phyloP scores from a whole-genome alignment of 2,329 filamentous ascomycete genomes.

The Trichoderma afroharzianum region DNA sequence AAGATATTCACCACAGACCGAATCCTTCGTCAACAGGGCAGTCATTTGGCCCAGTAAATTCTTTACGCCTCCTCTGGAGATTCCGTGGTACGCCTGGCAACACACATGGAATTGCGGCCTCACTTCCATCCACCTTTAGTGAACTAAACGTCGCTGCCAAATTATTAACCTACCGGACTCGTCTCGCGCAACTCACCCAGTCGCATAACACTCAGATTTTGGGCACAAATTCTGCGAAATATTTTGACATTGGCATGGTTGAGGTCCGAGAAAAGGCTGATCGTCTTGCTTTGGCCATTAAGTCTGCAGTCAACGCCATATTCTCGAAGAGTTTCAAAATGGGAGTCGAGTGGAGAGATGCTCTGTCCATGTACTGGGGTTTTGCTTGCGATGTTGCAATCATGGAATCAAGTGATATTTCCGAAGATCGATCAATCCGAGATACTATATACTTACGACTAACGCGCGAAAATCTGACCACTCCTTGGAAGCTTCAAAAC shows the following conservation, averaged over 20 bases:
- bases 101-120: neutral
- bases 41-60: too few relatives aligned
- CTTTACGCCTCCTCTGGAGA: too few relatives aligned
- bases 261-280: neutral
- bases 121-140: neutral
- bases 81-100: neutral
- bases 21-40: too few relatives aligned
- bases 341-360: neutral
- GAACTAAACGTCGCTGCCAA: neutral
- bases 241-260: neutral
- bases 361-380: neutral
- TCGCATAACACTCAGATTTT: neutral
- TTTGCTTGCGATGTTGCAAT: neutral
- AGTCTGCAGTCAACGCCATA: neutral
- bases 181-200: neutral
- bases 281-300: neutral
- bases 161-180: neutral
- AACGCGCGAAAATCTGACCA: neutral
- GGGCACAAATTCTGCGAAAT: neutral
- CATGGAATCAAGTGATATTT: fast-evolving
- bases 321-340: neutral
- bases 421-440: neutral
- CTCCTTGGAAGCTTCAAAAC: neutral
- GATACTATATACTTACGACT: neutral
- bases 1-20: fast-evolving